Base-by-base conservation (phyloP, 2,329 filamentous ascomycete species). In the Ophiocordyceps sinensis region DNA sequence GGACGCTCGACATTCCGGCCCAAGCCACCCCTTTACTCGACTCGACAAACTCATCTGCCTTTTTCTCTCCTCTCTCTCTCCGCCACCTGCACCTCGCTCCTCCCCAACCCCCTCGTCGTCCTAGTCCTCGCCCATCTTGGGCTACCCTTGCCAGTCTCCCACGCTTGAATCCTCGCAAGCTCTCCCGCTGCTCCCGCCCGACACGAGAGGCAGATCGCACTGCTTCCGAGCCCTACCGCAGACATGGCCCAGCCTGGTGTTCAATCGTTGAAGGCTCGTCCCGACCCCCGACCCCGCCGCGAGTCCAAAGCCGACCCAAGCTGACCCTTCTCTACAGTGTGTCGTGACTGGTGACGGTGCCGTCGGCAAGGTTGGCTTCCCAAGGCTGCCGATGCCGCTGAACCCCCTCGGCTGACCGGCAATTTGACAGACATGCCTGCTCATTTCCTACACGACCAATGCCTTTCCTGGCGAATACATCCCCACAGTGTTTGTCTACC, bases 391-490 rank as follows among this genome's bases (percentile, higher is more conserved):
- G 10, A 5, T 17, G 29, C 37, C 44, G 37, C 21, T 36, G 28
- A 36, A 5, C 23, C 23, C 37, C 37, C 36, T 17, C 39, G 40
- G 43, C 60, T 63, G 52, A 63, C 55, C 38, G 30, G 11, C 14
- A 15, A 2, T 14, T 37, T 52, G 39, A 34, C 46, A 95, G 89
- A 98, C 91, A 73, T 98, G 91, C 72, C 80, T 98, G 45, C 80
- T 98, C 56, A 98, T 98, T 62, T 96, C 89, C 41, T 98, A 98
- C 70, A 96, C 91, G 49, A 98, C 91, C 49, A 98, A 96, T 70
- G 91, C 91, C 50, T 98, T 98, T 64, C 91, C 91, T n/a, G 91
- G 91, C 64, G 91, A 98, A 73, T 98, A 98, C 67, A 96, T 98
- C 54, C 91, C 91, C 51, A 98, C 91, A 55, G 91, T 98, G 84